Conservation (phyloP, 768 basidiomycete genomes). For the Trichaptum fuscoviolaceum region DNA sequence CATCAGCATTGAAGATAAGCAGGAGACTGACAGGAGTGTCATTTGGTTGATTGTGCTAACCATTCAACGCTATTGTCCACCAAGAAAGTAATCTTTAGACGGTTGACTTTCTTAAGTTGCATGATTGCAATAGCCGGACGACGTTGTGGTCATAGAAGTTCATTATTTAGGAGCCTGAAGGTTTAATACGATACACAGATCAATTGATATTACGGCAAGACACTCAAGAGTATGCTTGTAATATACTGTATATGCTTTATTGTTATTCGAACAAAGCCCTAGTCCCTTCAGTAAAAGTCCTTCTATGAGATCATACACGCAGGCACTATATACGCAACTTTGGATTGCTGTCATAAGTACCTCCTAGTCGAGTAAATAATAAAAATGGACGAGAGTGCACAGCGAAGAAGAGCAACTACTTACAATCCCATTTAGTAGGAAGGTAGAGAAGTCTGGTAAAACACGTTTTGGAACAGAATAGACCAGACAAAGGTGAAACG, state of each 20-base stretch:
- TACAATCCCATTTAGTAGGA: neutral
- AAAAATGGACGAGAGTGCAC: neutral
- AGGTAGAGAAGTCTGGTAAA: neutral
- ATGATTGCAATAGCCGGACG: neutral
- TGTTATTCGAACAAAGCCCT: neutral
- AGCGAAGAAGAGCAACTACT: neutral
- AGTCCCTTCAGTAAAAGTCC: neutral
- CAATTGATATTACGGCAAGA: neutral
- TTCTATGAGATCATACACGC: neutral
- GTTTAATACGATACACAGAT: too few species aligned
- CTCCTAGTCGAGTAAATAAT: neutral
- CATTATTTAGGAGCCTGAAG: too few species aligned
- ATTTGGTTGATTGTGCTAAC: conserved; percentile 26
- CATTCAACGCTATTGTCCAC: conserved; percentile 82
- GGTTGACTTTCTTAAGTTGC: conserved; percentile 25
- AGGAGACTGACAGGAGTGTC: neutral
- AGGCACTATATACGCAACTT: neutral
- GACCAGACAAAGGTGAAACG: neutral
- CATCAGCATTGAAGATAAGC: neutral
- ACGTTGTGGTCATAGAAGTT: too few species aligned
- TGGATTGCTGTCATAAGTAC: neutral
- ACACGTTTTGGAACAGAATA: neutral
- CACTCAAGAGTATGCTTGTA: neutral
- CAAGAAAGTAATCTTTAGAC: conserved; percentile 52
- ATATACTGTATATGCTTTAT: neutral